Evolutionary conservation across 2,329 filamentous ascomycete species (phyloP).

Genomic region (Daldinia sp.): DNA sequence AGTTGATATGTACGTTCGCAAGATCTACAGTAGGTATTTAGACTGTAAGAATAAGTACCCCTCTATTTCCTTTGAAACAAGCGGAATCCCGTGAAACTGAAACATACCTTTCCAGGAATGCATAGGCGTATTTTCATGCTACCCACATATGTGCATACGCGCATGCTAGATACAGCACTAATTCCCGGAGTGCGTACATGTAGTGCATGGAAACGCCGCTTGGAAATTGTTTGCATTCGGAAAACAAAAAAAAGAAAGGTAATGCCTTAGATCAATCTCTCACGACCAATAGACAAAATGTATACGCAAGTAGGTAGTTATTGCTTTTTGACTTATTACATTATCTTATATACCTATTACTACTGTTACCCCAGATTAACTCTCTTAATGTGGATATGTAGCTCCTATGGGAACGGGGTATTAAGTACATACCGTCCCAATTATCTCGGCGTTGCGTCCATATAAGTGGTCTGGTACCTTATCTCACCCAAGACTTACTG

Average conservation of each 20-base stretch:
- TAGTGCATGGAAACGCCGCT: background rate
- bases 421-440: background rate
- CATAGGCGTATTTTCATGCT: slow-evolving; percentile 8
- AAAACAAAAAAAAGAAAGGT: background rate
- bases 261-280: background rate
- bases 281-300: background rate
- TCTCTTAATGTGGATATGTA: background rate
- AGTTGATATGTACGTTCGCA: background rate
- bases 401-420: background rate
- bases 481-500: background rate
- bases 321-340: background rate
- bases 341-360: background rate
- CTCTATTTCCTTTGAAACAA: slow-evolving; percentile 26
- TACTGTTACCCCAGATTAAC: background rate
- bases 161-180: slow-evolving; percentile 10
- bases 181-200: slow-evolving; percentile 3
- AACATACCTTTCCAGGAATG: slow-evolving; percentile 29
- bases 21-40: slow-evolving; percentile 17
- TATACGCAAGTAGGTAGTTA: background rate
- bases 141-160: slow-evolving; percentile 8
- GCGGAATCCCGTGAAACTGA: slow-evolving; percentile 23
- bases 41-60: background rate
- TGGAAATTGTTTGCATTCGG: background rate
- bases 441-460: background rate
- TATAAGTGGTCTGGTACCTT: background rate